These are phyloP conservation scores for Cladorrhinum sp. DNA, from an alignment of 2,329 filamentous ascomycete genomes.

Conservation along the genomic window DNA sequence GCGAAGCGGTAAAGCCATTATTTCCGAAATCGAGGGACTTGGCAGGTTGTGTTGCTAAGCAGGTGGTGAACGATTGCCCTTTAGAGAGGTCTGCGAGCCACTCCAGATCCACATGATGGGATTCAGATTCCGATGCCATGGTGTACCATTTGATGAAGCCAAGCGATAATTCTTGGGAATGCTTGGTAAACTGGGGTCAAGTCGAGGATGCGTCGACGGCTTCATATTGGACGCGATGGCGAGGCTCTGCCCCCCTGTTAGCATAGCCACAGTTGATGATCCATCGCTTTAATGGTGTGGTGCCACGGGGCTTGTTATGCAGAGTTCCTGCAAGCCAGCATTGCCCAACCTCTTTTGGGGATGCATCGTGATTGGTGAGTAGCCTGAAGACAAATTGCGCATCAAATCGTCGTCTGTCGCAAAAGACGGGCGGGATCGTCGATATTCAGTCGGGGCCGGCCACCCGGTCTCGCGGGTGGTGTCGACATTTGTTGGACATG, in stretches of 20 bases:
- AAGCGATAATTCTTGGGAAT: neutral
- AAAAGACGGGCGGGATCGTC: neutral
- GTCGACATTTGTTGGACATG: too few relatives aligned
- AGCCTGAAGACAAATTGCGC: too few relatives aligned
- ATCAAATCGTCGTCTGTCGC: too few relatives aligned
- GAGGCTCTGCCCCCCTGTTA: neutral
- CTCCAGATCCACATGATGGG: constrained; percentile 7
- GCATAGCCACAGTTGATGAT: neutral
- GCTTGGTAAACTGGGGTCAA: neutral
- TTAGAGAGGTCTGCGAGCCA: constrained; percentile 17
- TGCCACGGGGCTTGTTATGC: neutral
- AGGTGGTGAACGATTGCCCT: constrained; percentile 15
- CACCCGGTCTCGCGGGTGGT: too few relatives aligned
- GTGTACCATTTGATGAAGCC: neutral
- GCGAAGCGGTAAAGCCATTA: constrained; percentile 14
- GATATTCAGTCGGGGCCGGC: neutral
- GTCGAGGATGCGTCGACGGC: neutral
- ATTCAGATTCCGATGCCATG: neutral
- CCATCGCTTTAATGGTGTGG: neutral
- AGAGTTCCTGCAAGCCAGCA: neutral
- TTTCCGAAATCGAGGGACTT: constrained; percentile 15
- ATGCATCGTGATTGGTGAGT: neutral
- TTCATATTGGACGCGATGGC: neutral
- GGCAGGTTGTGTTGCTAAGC: constrained; percentile 8
- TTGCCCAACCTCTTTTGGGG: neutral